Conservation (phyloP, 129 eudicot genomes). For the Escallonia rubra region DNA sequence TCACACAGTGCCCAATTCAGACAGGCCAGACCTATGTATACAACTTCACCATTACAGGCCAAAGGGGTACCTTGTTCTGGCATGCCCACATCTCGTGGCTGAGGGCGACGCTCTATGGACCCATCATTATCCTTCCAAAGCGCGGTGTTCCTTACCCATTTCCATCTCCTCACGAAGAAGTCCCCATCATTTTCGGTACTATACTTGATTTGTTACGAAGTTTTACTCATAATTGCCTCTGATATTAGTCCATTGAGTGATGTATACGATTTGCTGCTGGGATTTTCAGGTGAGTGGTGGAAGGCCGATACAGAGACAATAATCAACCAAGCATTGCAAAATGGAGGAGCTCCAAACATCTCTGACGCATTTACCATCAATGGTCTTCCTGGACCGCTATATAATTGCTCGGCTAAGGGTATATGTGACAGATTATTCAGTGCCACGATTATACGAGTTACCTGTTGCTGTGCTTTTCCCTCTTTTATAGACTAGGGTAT, state of each 20-base stretch:
- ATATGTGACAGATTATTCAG: background rate
- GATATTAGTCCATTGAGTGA: too few relatives aligned
- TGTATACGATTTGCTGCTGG: background rate
- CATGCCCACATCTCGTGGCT: conserved; percentile 51
- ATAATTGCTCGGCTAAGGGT: conserved; percentile 30
- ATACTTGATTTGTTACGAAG: background rate
- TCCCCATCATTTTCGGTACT: conserved; percentile 25
- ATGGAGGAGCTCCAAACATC: conserved; percentile 30
- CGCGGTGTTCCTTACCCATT: conserved; percentile 27
- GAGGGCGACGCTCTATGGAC: conserved; percentile 35
- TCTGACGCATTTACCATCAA: conserved; percentile 35
- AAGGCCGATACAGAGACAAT: conserved; percentile 30
- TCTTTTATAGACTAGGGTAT: too few relatives aligned
- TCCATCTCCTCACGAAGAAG: conserved; percentile 29
- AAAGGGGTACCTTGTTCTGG: conserved; percentile 45
- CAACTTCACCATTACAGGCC: conserved; percentile 50
- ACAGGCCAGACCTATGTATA: conserved; percentile 40
- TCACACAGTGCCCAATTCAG: conserved; percentile 55
- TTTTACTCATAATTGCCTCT: background rate
- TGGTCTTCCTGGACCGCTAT: conserved; percentile 28
- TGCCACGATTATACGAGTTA: background rate
- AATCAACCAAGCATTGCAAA: conserved; percentile 25
- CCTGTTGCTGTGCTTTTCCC: too few relatives aligned
- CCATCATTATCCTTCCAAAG: conserved; percentile 25
- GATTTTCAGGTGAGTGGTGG: conserved; percentile 30